These are phyloP conservation scores for Curvularia hawaiiensis DNA, from an alignment of 2,329 filamentous ascomycete genomes.

Conservation along the genomic window DNA sequence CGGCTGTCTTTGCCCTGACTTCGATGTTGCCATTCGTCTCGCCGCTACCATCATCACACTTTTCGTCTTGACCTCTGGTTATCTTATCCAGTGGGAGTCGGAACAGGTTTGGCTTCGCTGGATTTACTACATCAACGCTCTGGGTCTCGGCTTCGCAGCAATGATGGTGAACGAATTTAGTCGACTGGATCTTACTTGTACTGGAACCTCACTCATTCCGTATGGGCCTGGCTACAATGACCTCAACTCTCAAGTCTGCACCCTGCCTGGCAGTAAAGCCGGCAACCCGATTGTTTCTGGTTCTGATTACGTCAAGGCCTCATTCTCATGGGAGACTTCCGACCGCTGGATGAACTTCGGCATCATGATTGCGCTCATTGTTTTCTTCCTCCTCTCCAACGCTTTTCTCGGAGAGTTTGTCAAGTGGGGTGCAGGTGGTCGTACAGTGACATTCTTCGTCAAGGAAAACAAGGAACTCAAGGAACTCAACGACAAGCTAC, in stretches of 20 bases:
- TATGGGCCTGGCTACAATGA: conserved; percentile 71
- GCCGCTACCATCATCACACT: conserved; percentile 79
- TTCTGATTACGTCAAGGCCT: conserved; percentile 68
- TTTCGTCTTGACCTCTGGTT: conserved; percentile 82
- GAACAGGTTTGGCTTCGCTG: conserved; percentile 82
- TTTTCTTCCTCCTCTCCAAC: conserved; percentile 74
- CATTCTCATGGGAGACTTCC: conserved; percentile 68
- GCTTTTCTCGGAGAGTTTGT: conserved; percentile 79
- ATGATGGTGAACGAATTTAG: conserved; percentile 90
- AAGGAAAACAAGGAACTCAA: conserved; percentile 71
- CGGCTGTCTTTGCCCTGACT: conserved; percentile 76
- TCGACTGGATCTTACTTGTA: conserved; percentile 70
- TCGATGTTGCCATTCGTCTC: conserved; percentile 82
- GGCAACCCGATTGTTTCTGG: conserved; percentile 70
- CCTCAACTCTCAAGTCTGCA: conserved; percentile 79
- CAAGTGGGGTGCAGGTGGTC: conserved; percentile 80
- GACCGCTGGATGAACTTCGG: conserved; percentile 71
- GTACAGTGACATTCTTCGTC: conserved; percentile 76
- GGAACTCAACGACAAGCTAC: conserved; percentile 67
- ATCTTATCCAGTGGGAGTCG: conserved; percentile 78
- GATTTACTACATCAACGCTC: conserved; percentile 81
- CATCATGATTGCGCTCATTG: conserved; percentile 76
- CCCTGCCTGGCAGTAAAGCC: conserved; percentile 71
- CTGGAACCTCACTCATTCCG: conserved; percentile 70
- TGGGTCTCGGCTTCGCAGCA: conserved; percentile 76